These are phyloP conservation scores for Cynara cardunculus DNA, from an alignment of 129 eudicot species.

Conservation along the genomic window DNA sequence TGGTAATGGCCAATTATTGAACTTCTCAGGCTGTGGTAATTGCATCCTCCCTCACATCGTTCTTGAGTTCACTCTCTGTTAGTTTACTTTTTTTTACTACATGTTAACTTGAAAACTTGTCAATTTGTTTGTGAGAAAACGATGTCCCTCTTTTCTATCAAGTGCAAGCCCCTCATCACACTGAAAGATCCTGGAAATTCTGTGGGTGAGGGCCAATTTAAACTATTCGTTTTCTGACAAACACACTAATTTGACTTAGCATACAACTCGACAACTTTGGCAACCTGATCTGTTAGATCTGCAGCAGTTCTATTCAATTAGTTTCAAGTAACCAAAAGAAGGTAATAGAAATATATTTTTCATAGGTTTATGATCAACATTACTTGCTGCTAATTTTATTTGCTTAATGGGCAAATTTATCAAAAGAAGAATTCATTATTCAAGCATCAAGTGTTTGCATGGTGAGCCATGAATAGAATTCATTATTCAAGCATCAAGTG, in stretches of 20 bases:
- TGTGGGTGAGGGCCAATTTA: neutral
- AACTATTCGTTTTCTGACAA: neutral
- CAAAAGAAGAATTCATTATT: neutral
- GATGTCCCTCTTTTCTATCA: neutral
- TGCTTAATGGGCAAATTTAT: neutral
- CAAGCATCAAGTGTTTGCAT: neutral
- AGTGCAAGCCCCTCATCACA: neutral
- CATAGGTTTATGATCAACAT: neutral
- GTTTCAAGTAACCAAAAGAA: neutral
- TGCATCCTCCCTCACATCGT: slow-evolving; percentile 1
- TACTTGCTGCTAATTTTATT: neutral
- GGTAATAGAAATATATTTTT: no score
- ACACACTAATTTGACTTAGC: neutral
- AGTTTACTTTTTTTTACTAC: neutral
- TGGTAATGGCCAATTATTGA: slow-evolving; percentile 58
- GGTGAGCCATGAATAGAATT: neutral
- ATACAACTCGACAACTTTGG: neutral
- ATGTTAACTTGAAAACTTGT: neutral
- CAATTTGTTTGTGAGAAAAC: neutral
- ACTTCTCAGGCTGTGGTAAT: slow-evolving; percentile 97
- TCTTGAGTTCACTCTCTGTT: neutral
- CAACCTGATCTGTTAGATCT: no score
- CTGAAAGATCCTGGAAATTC: neutral
- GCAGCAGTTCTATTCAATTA: neutral
- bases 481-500: neutral